Evolutionary conservation across 371 early-diverging fungal genomes (phyloP).

Genomic region (Fennellomyces sp.): DNA sequence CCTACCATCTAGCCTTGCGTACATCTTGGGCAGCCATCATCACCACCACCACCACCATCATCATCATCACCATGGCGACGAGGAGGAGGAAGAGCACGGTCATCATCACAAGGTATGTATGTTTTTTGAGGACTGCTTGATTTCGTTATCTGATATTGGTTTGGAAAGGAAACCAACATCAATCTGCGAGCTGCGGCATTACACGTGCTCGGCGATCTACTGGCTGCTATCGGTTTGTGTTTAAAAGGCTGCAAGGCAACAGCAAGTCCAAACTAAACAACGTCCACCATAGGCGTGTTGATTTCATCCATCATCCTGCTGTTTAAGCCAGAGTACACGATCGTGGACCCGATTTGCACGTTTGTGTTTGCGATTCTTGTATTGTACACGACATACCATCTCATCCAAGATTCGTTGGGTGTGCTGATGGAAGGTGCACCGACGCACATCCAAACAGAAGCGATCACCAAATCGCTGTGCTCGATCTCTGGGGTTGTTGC

Average conservation of each 20-base stretch:
- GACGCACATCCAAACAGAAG: constrained; percentile 61
- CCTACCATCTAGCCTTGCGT: constrained; percentile 37
- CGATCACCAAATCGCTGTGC: constrained; percentile 55
- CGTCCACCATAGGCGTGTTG: constrained; percentile 63
- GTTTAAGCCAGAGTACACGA: constrained; percentile 64
- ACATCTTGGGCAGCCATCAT: constrained; percentile 50
- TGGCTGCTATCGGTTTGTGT: constrained; percentile 70
- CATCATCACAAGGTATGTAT: constrained; percentile 2
- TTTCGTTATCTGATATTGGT: no score
- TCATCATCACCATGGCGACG: constrained; percentile 13
- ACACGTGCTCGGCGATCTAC: constrained; percentile 86
- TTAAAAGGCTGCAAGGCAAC: neutral
- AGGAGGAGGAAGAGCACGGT: neutral
- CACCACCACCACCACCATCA: constrained; percentile 37
- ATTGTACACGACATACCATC: constrained; percentile 68
- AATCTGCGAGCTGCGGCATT: constrained; percentile 76
- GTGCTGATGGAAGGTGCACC: constrained; percentile 82
- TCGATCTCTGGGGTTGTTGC: constrained; percentile 59
- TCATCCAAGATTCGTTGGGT: constrained; percentile 63
- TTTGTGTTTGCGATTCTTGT: constrained; percentile 83
- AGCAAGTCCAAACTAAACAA: neutral
- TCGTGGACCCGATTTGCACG: constrained; percentile 89
- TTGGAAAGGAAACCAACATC: constrained; percentile 57
- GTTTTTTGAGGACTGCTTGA: constrained; percentile 1
- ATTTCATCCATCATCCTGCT: constrained; percentile 80